Evolutionary conservation across 2,329 filamentous ascomycete species (phyloP).

Genomic region (Nemania diffusa): DNA sequence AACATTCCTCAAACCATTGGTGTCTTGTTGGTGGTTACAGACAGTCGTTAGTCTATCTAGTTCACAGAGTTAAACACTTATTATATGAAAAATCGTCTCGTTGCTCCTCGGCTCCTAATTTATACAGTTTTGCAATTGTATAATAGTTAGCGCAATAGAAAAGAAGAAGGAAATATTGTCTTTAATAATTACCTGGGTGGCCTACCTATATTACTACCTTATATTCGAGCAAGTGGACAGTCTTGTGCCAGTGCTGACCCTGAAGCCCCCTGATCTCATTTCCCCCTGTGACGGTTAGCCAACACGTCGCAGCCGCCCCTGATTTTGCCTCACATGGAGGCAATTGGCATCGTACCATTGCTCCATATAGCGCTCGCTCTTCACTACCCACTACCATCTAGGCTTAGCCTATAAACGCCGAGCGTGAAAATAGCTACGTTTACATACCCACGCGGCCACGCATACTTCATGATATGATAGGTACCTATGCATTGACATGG

Average conservation of each 20-base stretch:
- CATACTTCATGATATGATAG: not conserved
- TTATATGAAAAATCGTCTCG: no score
- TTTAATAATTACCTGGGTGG: not conserved
- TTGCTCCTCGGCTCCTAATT: no score
- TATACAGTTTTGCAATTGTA: no score
- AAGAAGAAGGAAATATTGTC: no score
- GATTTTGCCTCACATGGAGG: not conserved
- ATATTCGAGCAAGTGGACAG: not conserved
- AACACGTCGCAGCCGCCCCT: conserved; percentile 24
- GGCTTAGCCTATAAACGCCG: not conserved
- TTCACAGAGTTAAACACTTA: no score
- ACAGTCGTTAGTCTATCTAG: no score
- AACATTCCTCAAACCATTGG: not conserved
- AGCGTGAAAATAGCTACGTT: not conserved
- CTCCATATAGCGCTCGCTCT: not conserved
- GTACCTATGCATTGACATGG: not conserved
- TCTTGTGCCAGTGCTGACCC: not conserved
- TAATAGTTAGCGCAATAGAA: no score
- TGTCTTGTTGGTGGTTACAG: no score
- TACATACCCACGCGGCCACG: not conserved
- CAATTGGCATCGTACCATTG: conserved; percentile 4
- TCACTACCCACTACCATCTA: no score
- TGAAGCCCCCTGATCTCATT: conserved; percentile 24
- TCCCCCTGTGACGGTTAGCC: not conserved
- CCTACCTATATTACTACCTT: not conserved